Percentiles rank a stretch among this genome's conserved stretches.
Evolutionary conservation across 345 rosid species (phyloP).

Genomic region (Nephelium lappaceum): DNA sequence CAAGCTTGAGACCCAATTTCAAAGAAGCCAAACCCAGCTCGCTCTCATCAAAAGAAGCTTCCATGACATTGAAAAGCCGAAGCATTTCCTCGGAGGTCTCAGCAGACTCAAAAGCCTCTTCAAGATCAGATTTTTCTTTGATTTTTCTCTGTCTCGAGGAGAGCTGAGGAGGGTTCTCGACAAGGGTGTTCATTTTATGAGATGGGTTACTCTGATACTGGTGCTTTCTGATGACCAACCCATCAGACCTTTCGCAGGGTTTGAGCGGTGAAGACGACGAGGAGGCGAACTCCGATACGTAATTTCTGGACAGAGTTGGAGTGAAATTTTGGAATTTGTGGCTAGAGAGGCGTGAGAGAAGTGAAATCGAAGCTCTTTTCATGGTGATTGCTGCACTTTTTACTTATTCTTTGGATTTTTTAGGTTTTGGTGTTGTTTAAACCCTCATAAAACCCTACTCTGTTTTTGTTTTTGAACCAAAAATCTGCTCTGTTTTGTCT

Average conservation of each 20-base stretch:
- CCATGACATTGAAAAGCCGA: constrained; percentile 71
- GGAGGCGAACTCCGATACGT: constrained; percentile 28
- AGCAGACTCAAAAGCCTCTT: constrained; percentile 87
- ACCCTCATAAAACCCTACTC: constrained; percentile 37
- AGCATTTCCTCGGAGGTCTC: constrained; percentile 75
- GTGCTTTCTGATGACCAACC: constrained; percentile 31
- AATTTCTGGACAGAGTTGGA: constrained; percentile 29
- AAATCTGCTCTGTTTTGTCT: no score
- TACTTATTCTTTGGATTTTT: background rate
- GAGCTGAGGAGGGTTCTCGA: constrained; percentile 45
- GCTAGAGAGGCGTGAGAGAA: constrained; percentile 47
- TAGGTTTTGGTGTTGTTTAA: constrained; percentile 20
- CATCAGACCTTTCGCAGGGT: constrained; percentile 44
- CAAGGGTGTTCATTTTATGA: constrained; percentile 57
- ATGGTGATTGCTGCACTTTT: constrained; percentile 35
- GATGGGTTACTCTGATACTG: constrained; percentile 42
- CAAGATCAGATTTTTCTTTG: constrained; percentile 65
- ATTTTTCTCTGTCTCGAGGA: constrained; percentile 59
- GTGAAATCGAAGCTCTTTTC: constrained; percentile 58
- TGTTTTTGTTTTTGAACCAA: background rate
- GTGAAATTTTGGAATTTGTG: constrained; percentile 33
- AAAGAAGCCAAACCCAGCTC: constrained; percentile 79
- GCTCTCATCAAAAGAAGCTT: constrained; percentile 60
- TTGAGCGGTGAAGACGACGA: constrained; percentile 33
- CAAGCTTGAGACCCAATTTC: constrained; percentile 85